Evolutionary conservation across 345 rosid genomes (phyloP), one percentile per base, ranked within the genome.

Genomic region (Turnera subulata): DNA sequence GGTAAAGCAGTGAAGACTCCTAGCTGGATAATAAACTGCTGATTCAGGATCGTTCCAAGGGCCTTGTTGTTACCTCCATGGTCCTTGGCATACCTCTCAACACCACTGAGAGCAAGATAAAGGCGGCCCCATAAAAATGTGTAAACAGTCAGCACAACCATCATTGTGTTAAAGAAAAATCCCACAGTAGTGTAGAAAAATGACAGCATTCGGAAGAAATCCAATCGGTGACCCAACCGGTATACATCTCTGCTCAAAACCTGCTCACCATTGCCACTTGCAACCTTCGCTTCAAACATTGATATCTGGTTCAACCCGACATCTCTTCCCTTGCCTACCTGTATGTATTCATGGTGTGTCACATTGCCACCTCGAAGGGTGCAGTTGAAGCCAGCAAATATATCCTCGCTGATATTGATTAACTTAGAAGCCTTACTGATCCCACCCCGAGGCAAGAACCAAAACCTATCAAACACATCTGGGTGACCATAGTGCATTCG

Each of bases 401-500:
- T 90, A 72, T 90, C 97, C 80, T 90, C 97, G 52, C 95, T 89
- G 62, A 89, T 79, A 55, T 89, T 89, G 50, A 89, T 86, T 59
- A 89, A 80, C 71, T 66, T 81, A 46, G 97, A 87, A 50, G 97
- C 97, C 79, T 90, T 90, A 76, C 97, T 90, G 56, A 90, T 55
- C 44, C 97, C 97, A 43, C 97, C 97, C 32, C 93, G 82, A 56
- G 83, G 73, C 75, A 90, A 55, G 79, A 87, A 84, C 95, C 95
- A 90, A 65, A 87, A 81, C 68, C 97, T 72, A 77, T 90, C 97
- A 52, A 90, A 89, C 45, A 89, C 95, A 78, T 89, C 97, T 1
- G 97, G 97, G 63, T 89, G 97, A 47, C 97, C 95, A 64, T 89
- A 86, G 68, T 89, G 97, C 97, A 89, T 86, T 49, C 95, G 78